Evolutionary conservation across 148 eudicot genomes (phyloP).

Genomic region (Dianthus caryophyllus): DNA sequence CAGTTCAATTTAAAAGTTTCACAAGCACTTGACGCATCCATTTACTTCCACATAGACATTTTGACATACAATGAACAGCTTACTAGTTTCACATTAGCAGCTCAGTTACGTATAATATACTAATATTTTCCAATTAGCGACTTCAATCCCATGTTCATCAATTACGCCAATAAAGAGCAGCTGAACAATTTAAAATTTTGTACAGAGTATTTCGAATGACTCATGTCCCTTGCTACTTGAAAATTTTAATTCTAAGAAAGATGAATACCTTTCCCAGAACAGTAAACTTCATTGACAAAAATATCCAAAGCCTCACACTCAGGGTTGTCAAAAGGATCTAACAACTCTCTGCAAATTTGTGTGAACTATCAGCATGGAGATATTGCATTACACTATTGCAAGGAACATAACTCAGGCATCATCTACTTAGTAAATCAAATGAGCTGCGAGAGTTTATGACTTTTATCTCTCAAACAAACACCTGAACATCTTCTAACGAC

Average conservation of each 20-base stretch:
- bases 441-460: neutral
- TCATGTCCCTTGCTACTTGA: neutral
- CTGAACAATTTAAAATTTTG: neutral
- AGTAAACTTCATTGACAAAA: conserved; percentile 76
- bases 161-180: neutral
- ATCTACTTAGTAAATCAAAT: neutral
- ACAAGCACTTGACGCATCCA: no score
- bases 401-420: neutral
- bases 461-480: neutral
- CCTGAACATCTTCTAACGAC: neutral
- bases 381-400: no score
- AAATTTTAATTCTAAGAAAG: neutral
- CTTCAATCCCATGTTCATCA: no score
- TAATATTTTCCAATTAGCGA: no score
- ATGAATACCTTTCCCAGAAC: conserved; percentile 72
- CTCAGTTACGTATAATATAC: no score
- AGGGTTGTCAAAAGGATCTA: conserved; percentile 90
- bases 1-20: no score
- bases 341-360: conserved; percentile 57
- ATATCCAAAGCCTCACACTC: conserved; percentile 87
- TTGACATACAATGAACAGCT: no score
- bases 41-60: no score
- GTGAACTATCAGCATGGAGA: neutral
- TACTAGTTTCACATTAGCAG: no score
- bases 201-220: neutral